phyloP scores from a whole-genome alignment of 805 yeast genomes.

The Myxozyma kluyveri region DNA sequence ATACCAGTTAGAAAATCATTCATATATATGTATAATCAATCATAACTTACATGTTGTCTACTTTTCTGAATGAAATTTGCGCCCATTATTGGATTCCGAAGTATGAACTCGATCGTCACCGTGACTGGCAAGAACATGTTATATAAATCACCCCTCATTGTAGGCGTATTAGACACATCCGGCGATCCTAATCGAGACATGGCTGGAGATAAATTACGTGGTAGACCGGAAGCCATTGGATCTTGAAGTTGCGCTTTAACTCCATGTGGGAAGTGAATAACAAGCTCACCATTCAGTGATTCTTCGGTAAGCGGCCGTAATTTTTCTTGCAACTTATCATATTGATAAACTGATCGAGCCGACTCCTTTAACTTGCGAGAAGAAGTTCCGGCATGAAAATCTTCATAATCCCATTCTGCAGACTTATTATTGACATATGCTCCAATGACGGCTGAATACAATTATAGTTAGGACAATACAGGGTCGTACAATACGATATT shows the following conservation, averaged over 20 bases:
- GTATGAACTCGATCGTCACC: conserved; percentile 62
- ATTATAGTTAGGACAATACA: background rate
- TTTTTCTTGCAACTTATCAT: conserved; percentile 28
- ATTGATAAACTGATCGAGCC: conserved; percentile 32
- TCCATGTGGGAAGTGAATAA: conserved; percentile 61
- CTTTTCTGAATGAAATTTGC: conserved; percentile 59
- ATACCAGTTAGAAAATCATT: background rate
- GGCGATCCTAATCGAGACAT: conserved; percentile 26
- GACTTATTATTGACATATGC: conserved; percentile 64
- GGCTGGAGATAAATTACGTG: conserved; percentile 26
- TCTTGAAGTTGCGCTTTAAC: conserved; percentile 62
- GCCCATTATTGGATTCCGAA: conserved; percentile 69
- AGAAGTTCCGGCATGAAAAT: conserved; percentile 44
- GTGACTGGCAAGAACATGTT: conserved; percentile 69
- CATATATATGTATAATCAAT: background rate
- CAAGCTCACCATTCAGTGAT: conserved; percentile 60
- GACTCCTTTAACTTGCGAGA: conserved; percentile 19
- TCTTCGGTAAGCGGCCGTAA: conserved; percentile 46
- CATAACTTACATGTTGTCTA: conserved; percentile 12
- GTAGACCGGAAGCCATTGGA: conserved; percentile 21
- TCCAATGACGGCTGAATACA: conserved; percentile 47
- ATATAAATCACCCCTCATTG: conserved; percentile 30
- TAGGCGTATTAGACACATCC: conserved; percentile 35
- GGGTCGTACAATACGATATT: no score
- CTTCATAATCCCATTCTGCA: conserved; percentile 56